Conservation (phyloP, 768 basidiomycete species). For the Boletus rubropictus region DNA sequence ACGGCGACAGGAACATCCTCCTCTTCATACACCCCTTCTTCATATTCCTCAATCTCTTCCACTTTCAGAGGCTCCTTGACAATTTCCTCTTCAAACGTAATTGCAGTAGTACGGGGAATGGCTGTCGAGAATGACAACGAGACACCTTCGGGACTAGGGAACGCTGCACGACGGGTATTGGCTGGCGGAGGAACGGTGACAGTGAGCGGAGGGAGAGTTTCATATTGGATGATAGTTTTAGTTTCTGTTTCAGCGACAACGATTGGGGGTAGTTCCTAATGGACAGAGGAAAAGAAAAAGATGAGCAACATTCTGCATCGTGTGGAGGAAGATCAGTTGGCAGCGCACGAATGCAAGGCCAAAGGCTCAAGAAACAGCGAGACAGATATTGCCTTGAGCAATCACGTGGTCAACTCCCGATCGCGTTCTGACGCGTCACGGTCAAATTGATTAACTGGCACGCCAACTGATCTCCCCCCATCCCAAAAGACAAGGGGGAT, state of each 20-base stretch:
- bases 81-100: conserved; percentile 60
- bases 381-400: conserved; percentile 28
- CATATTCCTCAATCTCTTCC: conserved; percentile 38
- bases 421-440: conserved; percentile 29
- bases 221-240: conserved; percentile 53
- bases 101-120: conserved; percentile 68
- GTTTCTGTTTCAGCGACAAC: conserved; percentile 50
- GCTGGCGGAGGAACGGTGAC: conserved; percentile 71
- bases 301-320: conserved; percentile 32
- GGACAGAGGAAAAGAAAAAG: conserved; percentile 15
- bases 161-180: conserved; percentile 69
- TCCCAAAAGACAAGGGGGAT: conserved; percentile 65
- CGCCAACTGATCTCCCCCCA: conserved; percentile 34
- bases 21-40: conserved; percentile 38
- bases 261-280: conserved; percentile 40
- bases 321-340: conserved; percentile 36
- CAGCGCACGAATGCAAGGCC: conserved; percentile 22
- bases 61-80: conserved; percentile 28
- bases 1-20: conserved; percentile 38
- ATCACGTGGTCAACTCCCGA: conserved; percentile 21
- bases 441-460: conserved; percentile 21
- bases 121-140: conserved; percentile 53
- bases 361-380: conserved; percentile 4
- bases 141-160: conserved; percentile 62
- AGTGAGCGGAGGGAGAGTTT: conserved; percentile 50